Percentiles rank a stretch among this genome's conserved stretches.
phyloP scores from a whole-genome alignment of 2,329 filamentous ascomycete genomes.

The Cladophialophora chaetospira region DNA sequence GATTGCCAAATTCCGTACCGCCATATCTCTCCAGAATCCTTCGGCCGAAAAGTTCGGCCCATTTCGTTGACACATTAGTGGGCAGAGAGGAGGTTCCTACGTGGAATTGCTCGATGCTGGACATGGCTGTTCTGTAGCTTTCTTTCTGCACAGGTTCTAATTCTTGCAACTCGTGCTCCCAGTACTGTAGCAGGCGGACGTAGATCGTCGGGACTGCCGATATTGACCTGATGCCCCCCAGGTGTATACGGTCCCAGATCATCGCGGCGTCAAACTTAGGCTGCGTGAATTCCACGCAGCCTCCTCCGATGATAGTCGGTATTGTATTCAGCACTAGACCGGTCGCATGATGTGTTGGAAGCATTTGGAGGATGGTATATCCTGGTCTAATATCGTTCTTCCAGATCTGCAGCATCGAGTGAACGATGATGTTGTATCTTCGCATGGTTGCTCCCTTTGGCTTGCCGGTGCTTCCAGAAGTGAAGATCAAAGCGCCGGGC shows the following conservation, averaged over 20 bases:
- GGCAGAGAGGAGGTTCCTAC: constrained; percentile 50
- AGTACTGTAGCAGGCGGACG: constrained; percentile 41
- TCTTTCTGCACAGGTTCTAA: constrained; percentile 24
- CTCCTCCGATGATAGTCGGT: constrained; percentile 42
- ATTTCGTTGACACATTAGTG: constrained; percentile 52
- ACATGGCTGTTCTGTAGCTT: constrained; percentile 47
- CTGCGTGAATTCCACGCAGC: constrained; percentile 45
- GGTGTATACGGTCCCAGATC: constrained; percentile 42
- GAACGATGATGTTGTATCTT: constrained; percentile 28
- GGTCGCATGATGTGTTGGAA: constrained; percentile 37
- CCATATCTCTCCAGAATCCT: constrained; percentile 47
- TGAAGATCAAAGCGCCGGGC: constrained; percentile 60
- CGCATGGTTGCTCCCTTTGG: constrained; percentile 59
- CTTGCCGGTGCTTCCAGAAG: constrained; percentile 58
- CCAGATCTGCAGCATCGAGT: constrained; percentile 27
- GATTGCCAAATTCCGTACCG: constrained; percentile 46
- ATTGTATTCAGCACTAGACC: constrained; percentile 34
- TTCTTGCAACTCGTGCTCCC: constrained; percentile 19
- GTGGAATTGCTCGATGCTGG: constrained; percentile 21
- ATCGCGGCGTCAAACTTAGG: constrained; percentile 39
- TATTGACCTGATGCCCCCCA: constrained; percentile 39
- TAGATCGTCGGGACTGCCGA: constrained; percentile 45
- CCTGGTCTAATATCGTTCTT: constrained; percentile 33
- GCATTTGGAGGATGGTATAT: constrained; percentile 40
- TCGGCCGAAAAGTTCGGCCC: constrained; percentile 46